A percentile compares a stretch with the other conserved stretches of the same genome.
phyloP scores from a whole-genome alignment of 75 land plant species.

The Picea glauca region DNA sequence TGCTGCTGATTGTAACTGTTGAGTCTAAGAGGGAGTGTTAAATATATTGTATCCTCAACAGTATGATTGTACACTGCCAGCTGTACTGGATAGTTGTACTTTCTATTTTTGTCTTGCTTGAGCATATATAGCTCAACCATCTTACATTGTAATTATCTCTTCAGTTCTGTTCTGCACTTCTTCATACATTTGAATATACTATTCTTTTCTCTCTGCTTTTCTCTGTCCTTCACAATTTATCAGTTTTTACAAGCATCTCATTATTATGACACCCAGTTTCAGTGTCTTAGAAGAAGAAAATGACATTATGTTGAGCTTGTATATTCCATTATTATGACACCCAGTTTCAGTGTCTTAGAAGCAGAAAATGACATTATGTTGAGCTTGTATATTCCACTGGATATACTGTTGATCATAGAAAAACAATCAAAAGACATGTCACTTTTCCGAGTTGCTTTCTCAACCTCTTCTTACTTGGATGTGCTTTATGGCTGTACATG shows the following conservation, averaged over 20 bases:
- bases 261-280: not conserved
- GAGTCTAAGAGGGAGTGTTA: no score
- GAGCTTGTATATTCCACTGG: slow-evolving; percentile 2
- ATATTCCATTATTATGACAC: not conserved
- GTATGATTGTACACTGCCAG: no score
- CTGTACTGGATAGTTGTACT: no score
- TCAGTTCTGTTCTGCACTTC: no score
- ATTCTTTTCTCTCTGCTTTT: no score
- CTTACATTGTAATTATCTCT: no score
- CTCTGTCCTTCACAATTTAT: no score
- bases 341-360: not conserved
- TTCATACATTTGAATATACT: no score
- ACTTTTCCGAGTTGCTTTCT: not conserved
- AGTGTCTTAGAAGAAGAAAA: slow-evolving; percentile 5
- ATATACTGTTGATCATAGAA: not conserved
- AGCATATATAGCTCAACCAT: no score
- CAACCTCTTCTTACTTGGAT: slow-evolving; percentile 5
- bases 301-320: not conserved
- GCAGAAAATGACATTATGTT: not conserved
- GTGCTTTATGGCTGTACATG: slow-evolving; percentile 10
- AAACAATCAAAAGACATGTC: slow-evolving; percentile 2
- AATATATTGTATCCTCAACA: no score
- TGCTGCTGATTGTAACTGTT: no score
- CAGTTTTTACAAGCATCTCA: slow-evolving; percentile 1
- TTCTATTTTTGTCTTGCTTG: no score